Evolutionary conservation across 306 rosid species (phyloP).

Genomic region (Cicer judaicum): DNA sequence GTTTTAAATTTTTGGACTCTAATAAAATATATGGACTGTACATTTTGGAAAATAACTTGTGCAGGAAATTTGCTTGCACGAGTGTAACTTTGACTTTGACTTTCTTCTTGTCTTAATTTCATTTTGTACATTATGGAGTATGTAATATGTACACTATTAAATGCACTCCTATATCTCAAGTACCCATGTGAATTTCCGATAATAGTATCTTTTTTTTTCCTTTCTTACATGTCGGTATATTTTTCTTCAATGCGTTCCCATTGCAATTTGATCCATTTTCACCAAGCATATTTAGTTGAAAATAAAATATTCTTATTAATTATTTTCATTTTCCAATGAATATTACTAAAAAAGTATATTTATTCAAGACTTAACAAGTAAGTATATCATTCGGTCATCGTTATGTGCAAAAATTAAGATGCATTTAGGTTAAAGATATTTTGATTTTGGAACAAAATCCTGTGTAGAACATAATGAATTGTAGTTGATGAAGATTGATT

Average conservation of each 20-base stretch:
- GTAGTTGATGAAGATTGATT: no score
- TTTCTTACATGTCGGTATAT: conserved; percentile 16
- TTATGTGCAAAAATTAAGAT: no score
- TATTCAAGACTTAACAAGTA: no score
- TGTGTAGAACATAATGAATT: no score
- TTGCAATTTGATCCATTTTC: neutral
- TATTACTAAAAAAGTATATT: no score
- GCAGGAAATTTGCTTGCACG: conserved; percentile 54
- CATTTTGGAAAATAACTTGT: conserved; percentile 8
- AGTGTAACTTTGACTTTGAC: conserved; percentile 54
- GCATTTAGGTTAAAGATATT: no score
- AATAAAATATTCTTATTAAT: no score
- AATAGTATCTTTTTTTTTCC: no score
- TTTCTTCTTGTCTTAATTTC: conserved; percentile 25
- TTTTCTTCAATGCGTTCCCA: conserved; percentile 16
- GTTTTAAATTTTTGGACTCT: conserved; percentile 7
- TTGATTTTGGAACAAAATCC: no score
- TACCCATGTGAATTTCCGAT: conserved; percentile 31
- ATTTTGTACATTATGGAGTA: conserved; percentile 8
- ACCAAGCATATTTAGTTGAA: neutral
- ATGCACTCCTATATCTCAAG: conserved; percentile 32
- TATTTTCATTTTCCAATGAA: no score
- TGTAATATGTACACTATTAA: conserved; percentile 26
- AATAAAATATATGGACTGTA: conserved; percentile 25
- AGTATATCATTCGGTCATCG: no score